Evolutionary conservation across 2,329 filamentous ascomycete species (phyloP), one percentile per base, ranked within the genome.

Genomic region (Knoxdaviesia capensis): DNA sequence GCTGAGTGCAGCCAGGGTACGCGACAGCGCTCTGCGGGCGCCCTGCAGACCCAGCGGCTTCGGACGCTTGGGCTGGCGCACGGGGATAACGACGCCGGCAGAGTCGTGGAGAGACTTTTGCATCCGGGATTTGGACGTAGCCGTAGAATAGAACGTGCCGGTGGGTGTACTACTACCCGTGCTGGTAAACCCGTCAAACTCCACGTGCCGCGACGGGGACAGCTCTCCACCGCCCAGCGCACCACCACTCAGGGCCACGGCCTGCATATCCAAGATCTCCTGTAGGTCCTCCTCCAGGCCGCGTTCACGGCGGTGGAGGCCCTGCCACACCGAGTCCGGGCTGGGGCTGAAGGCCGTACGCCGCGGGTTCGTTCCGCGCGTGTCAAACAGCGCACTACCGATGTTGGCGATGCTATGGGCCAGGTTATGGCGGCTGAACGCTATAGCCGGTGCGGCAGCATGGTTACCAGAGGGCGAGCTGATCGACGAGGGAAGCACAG

Each of bases 1-100:
- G 0, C 71, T 72, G 5, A 87, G 59, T 42, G 75, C 71, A 3
- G 66, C 61, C 54, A 87, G 80, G 40, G 71, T 68, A 40, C 64
- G 66, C 10, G 71, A 65, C 6, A 88, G 67, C 0, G 75, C 77
- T 31, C 66, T 64, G n/a, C 82, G 67, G 1, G 79, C 77, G 11
- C 68, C 66, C 31, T 66, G 65, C 9, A 86, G 61, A 0, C 75
- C 69, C 6, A 71, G 54, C 34, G 66, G 70, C 43, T 64, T 65
- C 37, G 59, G 50, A 10, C 49, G 47, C 31, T 60, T 61, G 1
- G 74, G 74, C 47, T 78, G 74, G 31, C 67, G 68, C 34, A 75
- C 68, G 1, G 74, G 76, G n/a, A 75, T 63, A 38, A 78, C 59
- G n/a, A 61, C 61, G 6, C 65, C 67, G 3, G 56, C 53, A 1